Conservation (phyloP, 306 rosid genomes). For the Prunus kanzakura region DNA sequence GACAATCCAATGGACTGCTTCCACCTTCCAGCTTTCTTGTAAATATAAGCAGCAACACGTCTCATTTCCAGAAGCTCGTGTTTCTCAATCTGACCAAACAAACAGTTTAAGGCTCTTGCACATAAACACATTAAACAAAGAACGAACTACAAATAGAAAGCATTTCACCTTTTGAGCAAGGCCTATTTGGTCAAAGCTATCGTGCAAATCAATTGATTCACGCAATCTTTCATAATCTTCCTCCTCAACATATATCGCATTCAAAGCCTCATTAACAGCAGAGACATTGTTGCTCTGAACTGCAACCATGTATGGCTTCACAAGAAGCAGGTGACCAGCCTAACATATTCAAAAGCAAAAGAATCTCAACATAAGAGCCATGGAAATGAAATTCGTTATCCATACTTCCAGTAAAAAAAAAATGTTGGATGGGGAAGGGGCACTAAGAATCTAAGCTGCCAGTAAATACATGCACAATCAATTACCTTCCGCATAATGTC, state of each 20-base stretch:
- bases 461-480: conserved; percentile 10
- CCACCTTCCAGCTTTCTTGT: conserved; percentile 99
- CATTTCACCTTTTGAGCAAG: conserved; percentile 88
- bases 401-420: not conserved
- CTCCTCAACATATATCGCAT: conserved; percentile 96
- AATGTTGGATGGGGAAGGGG: not conserved
- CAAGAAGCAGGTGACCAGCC: conserved; percentile 97
- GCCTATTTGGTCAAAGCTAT: conserved; percentile 97
- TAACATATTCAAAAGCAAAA: conserved; percentile 21
- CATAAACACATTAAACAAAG: conserved; percentile 10
- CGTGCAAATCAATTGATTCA: conserved; percentile 96
- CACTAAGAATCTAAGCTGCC: not conserved
- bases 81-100: conserved; percentile 78
- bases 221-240: conserved; percentile 98
- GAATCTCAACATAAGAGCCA: not conserved
- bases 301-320: conserved; percentile 99
- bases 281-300: conserved; percentile 98
- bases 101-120: conserved; percentile 23
- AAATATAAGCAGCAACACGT: conserved; percentile 97
- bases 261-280: conserved; percentile 98
- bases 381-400: conserved; percentile 10
- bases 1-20: conserved; percentile 98
- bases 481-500: conserved; percentile 97
- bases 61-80: conserved; percentile 99
- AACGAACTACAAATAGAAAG: conserved; percentile 17